A percentile compares a stretch with the other conserved stretches of the same genome.
phyloP scores from a whole-genome alignment of 495 filamentous ascomycete species.

The Xylaria flabelliformis region DNA sequence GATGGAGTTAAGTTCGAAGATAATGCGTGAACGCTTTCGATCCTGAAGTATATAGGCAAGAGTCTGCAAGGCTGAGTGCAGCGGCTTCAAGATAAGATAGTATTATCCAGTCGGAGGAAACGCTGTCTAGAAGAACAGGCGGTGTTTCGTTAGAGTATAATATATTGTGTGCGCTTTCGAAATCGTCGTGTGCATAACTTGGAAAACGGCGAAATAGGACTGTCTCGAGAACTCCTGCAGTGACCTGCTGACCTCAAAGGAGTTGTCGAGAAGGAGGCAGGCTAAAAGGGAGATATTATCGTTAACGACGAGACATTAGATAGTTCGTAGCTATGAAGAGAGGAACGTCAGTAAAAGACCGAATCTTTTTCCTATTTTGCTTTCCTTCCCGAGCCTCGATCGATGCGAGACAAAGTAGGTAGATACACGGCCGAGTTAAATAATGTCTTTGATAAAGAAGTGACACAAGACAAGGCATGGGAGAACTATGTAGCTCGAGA shows the following conservation, averaged over 20 bases:
- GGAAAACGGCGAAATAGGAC: conserved; percentile 37
- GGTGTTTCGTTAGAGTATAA: not conserved
- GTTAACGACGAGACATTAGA: conserved; percentile 31
- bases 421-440: not conserved
- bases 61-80: not conserved
- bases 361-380: conserved; percentile 10
- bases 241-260: conserved; percentile 91
- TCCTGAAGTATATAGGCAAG: not conserved
- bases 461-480: conserved; percentile 6
- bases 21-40: not conserved
- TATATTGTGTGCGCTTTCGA: not conserved
- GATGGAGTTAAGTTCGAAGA: not conserved
- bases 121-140: not conserved
- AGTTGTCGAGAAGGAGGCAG: conserved; percentile 57
- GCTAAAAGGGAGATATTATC: conserved; percentile 42
- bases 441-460: conserved; percentile 8
- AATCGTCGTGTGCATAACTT: conserved; percentile 26
- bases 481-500: not conserved
- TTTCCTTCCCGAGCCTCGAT: conserved; percentile 10
- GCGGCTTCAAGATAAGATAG: not conserved
- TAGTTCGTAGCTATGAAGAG: conserved; percentile 40
- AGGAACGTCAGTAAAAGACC: conserved; percentile 38
- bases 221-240: conserved; percentile 77
- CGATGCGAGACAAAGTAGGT: not conserved
- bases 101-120: conserved; percentile 1